phyloP scores from a whole-genome alignment of 495 filamentous ascomycete genomes.

The Platismatia glauca region DNA sequence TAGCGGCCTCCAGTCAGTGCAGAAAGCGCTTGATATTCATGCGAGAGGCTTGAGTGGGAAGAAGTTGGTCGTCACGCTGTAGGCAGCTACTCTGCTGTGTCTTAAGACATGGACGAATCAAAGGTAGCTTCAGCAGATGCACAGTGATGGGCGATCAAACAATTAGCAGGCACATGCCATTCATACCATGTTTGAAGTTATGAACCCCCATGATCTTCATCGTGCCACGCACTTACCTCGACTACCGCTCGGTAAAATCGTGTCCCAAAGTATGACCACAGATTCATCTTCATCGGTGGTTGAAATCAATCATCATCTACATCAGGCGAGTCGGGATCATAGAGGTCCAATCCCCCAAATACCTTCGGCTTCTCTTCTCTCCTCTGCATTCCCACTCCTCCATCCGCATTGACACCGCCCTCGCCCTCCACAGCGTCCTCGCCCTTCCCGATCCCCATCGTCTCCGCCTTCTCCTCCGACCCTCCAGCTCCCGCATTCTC shows the following conservation, averaged over 20 bases:
- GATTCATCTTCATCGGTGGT: not conserved
- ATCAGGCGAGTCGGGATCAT: conserved; percentile 21
- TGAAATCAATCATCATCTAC: conserved; percentile 12
- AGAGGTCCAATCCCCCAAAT: conserved; percentile 30
- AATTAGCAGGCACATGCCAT: not conserved
- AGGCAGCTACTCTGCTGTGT: not conserved
- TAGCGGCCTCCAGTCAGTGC: conserved; percentile 20
- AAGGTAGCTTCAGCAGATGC: not conserved
- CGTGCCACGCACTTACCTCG: no score
- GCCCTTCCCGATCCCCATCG: conserved; percentile 19
- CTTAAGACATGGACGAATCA: not conserved
- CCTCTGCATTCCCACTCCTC: conserved; percentile 23
- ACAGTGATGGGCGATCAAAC: not conserved
- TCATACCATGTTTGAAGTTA: not conserved
- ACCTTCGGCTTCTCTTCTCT: conserved; percentile 30
- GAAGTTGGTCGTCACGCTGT: conserved; percentile 23
- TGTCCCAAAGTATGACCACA: not conserved
- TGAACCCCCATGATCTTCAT: no score
- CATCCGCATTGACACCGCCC: conserved; percentile 18
- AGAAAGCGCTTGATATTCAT: conserved; percentile 23
- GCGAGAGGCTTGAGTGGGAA: conserved; percentile 24
- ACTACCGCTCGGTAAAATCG: no score
- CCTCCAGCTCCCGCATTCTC: conserved; percentile 45
- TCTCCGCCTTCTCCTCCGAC: conserved; percentile 38
- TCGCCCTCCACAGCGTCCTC: conserved; percentile 30